A percentile compares a stretch with the other conserved stretches of the same genome.
Conservation (phyloP, 768 basidiomycete genomes). For the Cubamyces lactineus region DNA sequence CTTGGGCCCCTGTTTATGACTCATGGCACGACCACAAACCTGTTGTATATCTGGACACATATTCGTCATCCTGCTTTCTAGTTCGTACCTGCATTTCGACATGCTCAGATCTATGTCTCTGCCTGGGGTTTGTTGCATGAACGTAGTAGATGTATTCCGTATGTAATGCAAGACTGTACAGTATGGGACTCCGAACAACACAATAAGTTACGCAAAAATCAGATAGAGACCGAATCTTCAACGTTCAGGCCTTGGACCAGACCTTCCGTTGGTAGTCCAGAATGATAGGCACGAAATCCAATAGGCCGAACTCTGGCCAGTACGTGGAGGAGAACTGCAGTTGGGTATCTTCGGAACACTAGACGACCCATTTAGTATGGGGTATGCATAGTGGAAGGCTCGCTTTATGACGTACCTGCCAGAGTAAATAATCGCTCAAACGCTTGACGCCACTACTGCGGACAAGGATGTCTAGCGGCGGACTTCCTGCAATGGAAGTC, state of each 20-base stretch:
- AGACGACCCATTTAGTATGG: conserved; percentile 4
- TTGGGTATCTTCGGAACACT: conserved; percentile 85
- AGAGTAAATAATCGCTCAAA: conserved; percentile 88
- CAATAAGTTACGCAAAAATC: conserved; percentile 16
- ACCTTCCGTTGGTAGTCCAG: conserved; percentile 84
- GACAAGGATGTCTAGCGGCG: conserved; percentile 86
- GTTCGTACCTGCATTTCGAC: too few species aligned
- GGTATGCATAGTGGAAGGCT: not conserved
- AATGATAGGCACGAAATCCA: conserved; percentile 85
- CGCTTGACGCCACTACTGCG: conserved; percentile 91
- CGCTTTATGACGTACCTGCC: conserved; percentile 73
- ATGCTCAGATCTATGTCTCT: not conserved
- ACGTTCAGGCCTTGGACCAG: conserved; percentile 42
- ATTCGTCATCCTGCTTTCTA: not conserved
- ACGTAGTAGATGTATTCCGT: not conserved
- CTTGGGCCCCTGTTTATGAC: not conserved
- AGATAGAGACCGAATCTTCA: not conserved
- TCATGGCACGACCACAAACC: too few species aligned
- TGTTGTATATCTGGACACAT: too few species aligned
- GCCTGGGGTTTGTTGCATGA: not conserved
- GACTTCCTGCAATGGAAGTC: conserved; percentile 65
- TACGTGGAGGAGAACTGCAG: conserved; percentile 82
- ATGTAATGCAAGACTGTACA: not conserved
- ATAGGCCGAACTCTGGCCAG: conserved; percentile 93
- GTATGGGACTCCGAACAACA: not conserved